Base-by-base conservation (phyloP, 108 stramenopile genomes). In the Parmales sp. region DNA sequence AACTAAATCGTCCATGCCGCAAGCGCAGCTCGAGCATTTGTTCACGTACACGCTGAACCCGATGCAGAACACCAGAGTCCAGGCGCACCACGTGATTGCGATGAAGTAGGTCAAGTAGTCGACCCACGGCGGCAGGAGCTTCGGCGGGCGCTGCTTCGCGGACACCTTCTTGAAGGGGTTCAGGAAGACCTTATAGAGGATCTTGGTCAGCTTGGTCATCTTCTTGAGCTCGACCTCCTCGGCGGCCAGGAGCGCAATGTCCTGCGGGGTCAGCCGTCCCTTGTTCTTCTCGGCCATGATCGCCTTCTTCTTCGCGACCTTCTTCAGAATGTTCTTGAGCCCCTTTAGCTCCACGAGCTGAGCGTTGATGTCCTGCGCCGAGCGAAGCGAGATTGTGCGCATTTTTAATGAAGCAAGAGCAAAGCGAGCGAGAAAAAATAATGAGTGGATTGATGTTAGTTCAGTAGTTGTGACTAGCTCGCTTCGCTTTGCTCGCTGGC, bases 131-230 rank as follows among this genome's bases (percentile, higher is more conserved):
- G 54, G 54, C 31, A 60, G 20, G n/a, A 60, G 26, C 54, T 60
- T 60, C 54, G 54, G 54, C 31, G 54, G 29, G 31, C 36, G n/a
- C 54, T 60, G 29, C 54, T 60, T 60, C 0, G 29, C 36, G 54
- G 29, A 34, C 29, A 60, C 13, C 31, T 60, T 34, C 54, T 60
- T 60, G 54, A 60, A 60, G 5, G 54, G 54, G 11, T 11, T 20
- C 26, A 34, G 31, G 5, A 60, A 29, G 6, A 34, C 5, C 26
- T 34, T 34, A 34, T 60, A 60, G 11, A 60, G 54, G 31, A 60
- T 60, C 54, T 60, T 60, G 3, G 28, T 5, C 3, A 34, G 31
- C 0, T 34, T 34, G 28, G 29, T 20, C 54, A 60, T 3, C 54
- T 60, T 60, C 54, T 23, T 34, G 28, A 60, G 54, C 54, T 60